Percentiles rank a stretch among this genome's conserved stretches.
phyloP scores from a whole-genome alignment of 2,329 filamentous ascomycete genomes.

The Aspergillus japonicus region DNA sequence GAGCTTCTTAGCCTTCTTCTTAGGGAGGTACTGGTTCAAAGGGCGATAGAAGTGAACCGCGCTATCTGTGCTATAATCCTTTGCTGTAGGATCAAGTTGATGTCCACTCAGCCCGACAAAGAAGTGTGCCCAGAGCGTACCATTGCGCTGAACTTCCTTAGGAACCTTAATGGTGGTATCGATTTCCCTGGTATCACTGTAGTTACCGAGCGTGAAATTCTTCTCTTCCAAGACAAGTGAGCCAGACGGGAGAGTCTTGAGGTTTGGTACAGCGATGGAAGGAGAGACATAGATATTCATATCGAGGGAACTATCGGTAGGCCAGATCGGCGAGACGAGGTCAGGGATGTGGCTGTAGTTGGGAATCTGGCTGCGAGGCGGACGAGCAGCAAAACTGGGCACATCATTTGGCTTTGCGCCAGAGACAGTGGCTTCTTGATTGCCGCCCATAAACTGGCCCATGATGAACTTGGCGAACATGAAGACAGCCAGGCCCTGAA shows the following conservation, averaged over 20 bases:
- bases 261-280: slow-evolving; percentile 62
- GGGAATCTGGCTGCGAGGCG: slow-evolving; percentile 46
- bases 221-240: slow-evolving; percentile 76
- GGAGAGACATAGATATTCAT: slow-evolving; percentile 81
- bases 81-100: slow-evolving; percentile 70
- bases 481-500: slow-evolving; percentile 61
- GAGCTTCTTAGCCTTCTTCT: slow-evolving; percentile 86
- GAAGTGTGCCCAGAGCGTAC: slow-evolving; percentile 92
- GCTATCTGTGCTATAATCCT: slow-evolving; percentile 69
- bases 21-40: slow-evolving; percentile 83
- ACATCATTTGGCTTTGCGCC: slow-evolving; percentile 43
- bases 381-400: slow-evolving; percentile 64
- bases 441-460: slow-evolving; percentile 53
- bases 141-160: slow-evolving; percentile 79
- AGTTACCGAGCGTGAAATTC: slow-evolving; percentile 75
- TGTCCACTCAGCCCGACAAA: slow-evolving; percentile 77
- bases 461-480: slow-evolving; percentile 58
- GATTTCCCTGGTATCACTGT: slow-evolving; percentile 72
- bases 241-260: slow-evolving; percentile 65
- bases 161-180: slow-evolving; percentile 78
- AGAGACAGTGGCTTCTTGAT: slow-evolving; percentile 28
- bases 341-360: slow-evolving; percentile 54
- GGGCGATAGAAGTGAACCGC: slow-evolving; percentile 84
- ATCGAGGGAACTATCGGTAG: slow-evolving; percentile 73
- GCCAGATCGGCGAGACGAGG: slow-evolving; percentile 87